Conservation (phyloP, 768 basidiomycete species). For the Phallus indusiatus region DNA sequence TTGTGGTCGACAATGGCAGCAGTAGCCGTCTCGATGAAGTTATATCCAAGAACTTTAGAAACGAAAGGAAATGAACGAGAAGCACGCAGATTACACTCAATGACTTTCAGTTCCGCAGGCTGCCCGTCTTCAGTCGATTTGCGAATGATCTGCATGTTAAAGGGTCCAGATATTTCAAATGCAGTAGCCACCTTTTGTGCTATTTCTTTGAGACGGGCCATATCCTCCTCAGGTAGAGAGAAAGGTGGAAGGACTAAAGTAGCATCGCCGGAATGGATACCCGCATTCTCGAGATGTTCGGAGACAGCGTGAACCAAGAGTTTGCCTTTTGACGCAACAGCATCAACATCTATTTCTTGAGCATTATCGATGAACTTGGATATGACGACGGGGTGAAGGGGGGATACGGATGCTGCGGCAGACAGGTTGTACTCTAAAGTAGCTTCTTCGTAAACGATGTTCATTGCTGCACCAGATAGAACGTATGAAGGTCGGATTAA, state of each 20-base stretch:
- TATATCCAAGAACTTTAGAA: conserved; percentile 93
- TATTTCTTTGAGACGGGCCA: conserved; percentile 84
- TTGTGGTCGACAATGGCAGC: conserved; percentile 76
- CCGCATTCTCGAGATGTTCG: conserved; percentile 97
- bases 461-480: conserved; percentile 98
- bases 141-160: conserved; percentile 99
- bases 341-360: conserved; percentile 97
- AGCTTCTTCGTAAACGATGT: conserved; percentile 90
- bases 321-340: conserved; percentile 86
- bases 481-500: conserved; percentile 98
- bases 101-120: conserved; percentile 80
- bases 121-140: conserved; percentile 48
- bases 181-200: conserved; percentile 91
- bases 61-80: conserved; percentile 99
- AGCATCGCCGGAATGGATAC: conserved; percentile 97
- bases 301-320: conserved; percentile 94
- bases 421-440: conserved; percentile 87
- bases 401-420: conserved; percentile 94
- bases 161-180: conserved; percentile 95
- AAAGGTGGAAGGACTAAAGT: conserved; percentile 95
- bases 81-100: conserved; percentile 97
- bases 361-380: conserved; percentile 98
- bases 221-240: conserved; percentile 64
- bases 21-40: conserved; percentile 93
- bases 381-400: conserved; percentile 95